Evolutionary conservation across 1,284 basidiomycete genomes (phyloP).

Genomic region (Ustilago curta): DNA sequence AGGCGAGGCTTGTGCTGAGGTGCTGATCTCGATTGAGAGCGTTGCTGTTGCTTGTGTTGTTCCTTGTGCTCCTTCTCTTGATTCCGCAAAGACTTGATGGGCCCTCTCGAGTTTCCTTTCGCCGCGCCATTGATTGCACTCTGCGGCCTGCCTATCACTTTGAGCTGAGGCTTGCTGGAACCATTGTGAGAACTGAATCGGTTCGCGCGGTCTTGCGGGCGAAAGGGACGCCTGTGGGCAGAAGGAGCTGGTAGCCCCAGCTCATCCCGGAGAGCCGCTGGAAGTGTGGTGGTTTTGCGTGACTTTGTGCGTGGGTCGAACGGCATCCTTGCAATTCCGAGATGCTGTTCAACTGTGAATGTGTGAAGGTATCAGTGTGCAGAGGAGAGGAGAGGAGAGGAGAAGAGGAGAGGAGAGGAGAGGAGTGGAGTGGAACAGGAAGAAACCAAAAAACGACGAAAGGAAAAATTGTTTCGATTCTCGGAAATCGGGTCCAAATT

Average conservation of each 20-base stretch:
- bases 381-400: too few species aligned
- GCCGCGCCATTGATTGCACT: slow-evolving; percentile 22
- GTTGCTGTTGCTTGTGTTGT: slow-evolving; percentile 24
- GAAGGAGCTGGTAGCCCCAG: slow-evolving; percentile 55
- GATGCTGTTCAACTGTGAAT: neutral
- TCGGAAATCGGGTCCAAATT: slow-evolving; percentile 25
- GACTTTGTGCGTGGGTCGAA: slow-evolving; percentile 45
- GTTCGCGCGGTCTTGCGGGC: slow-evolving; percentile 22
- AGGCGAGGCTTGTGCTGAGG: neutral
- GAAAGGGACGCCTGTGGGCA: slow-evolving; percentile 21
- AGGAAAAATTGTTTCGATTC: slow-evolving; percentile 20
- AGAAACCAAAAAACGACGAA: slow-evolving; percentile 10
- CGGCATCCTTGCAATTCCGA: slow-evolving; percentile 19
- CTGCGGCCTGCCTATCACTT: slow-evolving; percentile 28
- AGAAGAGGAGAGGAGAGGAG: too few species aligned
- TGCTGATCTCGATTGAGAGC: neutral
- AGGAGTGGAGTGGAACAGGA: neutral
- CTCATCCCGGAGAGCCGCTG: slow-evolving; percentile 62
- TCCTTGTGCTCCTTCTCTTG: slow-evolving; percentile 43
- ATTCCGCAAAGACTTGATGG: slow-evolving; percentile 44
- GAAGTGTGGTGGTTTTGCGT: slow-evolving; percentile 58
- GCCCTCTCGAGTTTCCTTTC: slow-evolving; percentile 21
- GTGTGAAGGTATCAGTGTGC: too few species aligned
- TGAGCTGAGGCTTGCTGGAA: slow-evolving; percentile 27
- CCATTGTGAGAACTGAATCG: slow-evolving; percentile 9